A percentile compares a stretch with the other conserved stretches of the same genome.
These are phyloP conservation scores for Meyerozyma guilliermondii DNA, from an alignment of 1,139 yeast species.

Conservation along the genomic window DNA sequence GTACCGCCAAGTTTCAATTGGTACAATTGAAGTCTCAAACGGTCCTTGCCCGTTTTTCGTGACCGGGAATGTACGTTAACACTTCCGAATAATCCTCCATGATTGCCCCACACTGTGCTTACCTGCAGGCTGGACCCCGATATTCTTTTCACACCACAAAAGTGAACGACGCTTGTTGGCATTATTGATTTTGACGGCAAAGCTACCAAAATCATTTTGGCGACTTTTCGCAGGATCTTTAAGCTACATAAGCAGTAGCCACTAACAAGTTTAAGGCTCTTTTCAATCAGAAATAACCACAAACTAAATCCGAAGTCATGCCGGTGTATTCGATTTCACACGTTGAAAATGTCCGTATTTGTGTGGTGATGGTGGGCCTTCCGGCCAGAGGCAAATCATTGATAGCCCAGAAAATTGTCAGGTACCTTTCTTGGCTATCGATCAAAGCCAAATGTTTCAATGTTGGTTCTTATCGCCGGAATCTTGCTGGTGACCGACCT, in stretches of 20 bases:
- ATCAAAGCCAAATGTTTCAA: slow-evolving; percentile 84
- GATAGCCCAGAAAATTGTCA: slow-evolving; percentile 77
- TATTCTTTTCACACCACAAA: neutral
- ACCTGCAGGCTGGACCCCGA: neutral
- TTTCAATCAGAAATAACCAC: neutral
- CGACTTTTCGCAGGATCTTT: neutral
- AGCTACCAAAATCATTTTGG: neutral
- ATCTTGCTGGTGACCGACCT: slow-evolving; percentile 38
- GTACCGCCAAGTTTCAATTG: no score
- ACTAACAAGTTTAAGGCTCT: neutral
- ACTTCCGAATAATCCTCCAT: neutral
- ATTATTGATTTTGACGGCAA: neutral
- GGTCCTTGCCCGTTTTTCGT: no score
- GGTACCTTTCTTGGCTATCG: slow-evolving; percentile 89
- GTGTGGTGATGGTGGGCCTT: slow-evolving; percentile 73
- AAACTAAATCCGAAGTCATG: slow-evolving; percentile 29
- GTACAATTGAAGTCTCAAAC: no score
- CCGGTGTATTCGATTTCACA: slow-evolving; percentile 73
- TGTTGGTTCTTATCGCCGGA: slow-evolving; percentile 80
- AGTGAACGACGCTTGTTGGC: neutral
- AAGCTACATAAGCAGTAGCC: neutral
- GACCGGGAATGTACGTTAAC: neutral
- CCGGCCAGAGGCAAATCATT: slow-evolving; percentile 76
- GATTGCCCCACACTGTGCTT: neutral
- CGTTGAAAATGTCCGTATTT: slow-evolving; percentile 64